A percentile compares a stretch with the other conserved stretches of the same genome.
phyloP scores from a whole-genome alignment of 805 yeast species.

The Isabelozyma gotoi region DNA sequence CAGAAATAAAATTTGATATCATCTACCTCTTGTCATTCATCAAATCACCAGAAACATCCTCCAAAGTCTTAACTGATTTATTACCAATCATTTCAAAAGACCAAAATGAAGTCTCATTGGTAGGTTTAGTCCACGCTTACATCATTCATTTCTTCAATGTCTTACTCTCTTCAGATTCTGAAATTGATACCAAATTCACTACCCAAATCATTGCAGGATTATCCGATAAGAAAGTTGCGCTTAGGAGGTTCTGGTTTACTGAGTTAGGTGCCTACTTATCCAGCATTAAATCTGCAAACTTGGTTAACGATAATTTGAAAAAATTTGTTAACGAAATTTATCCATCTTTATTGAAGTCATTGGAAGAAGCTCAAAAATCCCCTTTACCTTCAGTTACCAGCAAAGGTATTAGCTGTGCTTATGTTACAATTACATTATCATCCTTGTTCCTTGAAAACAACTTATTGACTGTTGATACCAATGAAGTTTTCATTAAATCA shows the following conservation, averaged over 20 bases:
- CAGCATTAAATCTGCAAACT: constrained; percentile 1
- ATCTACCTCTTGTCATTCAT: constrained; percentile 43
- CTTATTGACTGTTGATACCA: constrained; percentile 13
- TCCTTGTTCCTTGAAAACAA: constrained; percentile 1
- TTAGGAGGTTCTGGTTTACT: constrained; percentile 68
- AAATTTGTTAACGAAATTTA: constrained; percentile 15
- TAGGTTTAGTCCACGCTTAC: constrained; percentile 48
- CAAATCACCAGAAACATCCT: constrained; percentile 17
- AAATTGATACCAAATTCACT: constrained; percentile 17
- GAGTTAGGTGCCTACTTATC: constrained; percentile 41
- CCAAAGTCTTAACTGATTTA: constrained; percentile 42
- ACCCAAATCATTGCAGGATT: constrained; percentile 56
- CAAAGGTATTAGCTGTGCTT: constrained; percentile 54
- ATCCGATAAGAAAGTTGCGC: constrained; percentile 57
- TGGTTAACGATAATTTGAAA: constrained; percentile 5
- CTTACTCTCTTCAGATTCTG: constrained; percentile 17
- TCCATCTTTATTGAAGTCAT: constrained; percentile 23
- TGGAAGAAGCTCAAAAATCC: constrained; percentile 45
- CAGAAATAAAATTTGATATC: constrained; percentile 63
- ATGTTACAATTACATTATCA: constrained; percentile 41
- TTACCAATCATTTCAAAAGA: constrained; percentile 66
- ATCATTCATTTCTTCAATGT: constrained; percentile 42
- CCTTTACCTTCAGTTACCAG: constrained; percentile 56
- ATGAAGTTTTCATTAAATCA: constrained; percentile 31
- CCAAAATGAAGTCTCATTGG: constrained; percentile 65